Conservation (phyloP, 2,329 filamentous ascomycete genomes). For the Trichoderma asperellum region DNA sequence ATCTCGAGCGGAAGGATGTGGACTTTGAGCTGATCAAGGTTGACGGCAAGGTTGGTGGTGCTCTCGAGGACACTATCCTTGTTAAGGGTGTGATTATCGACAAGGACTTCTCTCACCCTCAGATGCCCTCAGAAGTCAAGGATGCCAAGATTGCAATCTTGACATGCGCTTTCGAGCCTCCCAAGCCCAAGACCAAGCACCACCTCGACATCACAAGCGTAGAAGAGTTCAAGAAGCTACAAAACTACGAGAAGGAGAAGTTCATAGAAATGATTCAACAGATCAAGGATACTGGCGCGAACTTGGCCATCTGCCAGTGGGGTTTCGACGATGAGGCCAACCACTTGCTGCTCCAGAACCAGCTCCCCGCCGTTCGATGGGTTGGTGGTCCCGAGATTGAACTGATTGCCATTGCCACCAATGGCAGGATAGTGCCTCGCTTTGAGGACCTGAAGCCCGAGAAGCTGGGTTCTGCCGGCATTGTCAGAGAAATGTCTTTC, state of each 20-base stretch:
- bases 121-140: conserved; percentile 94
- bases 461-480: conserved; percentile 87
- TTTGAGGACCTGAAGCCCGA: conserved; percentile 92
- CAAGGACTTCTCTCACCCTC: conserved; percentile 99
- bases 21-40: conserved; percentile 99
- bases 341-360: conserved; percentile 93
- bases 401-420: conserved; percentile 96
- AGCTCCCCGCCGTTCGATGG: conserved; percentile 95
- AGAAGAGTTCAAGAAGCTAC: conserved; percentile 97
- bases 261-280: conserved; percentile 98
- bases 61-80: conserved; percentile 89
- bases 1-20: conserved; percentile 93
- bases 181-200: conserved; percentile 99
- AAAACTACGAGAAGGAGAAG: conserved; percentile 93
- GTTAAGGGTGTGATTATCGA: conserved; percentile 98
- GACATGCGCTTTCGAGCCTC: conserved; percentile 97
- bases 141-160: conserved; percentile 98
- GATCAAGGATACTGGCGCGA: conserved; percentile 96
- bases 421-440: conserved; percentile 93
- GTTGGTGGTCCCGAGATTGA: conserved; percentile 98
- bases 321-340: conserved; percentile 99
- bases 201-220: conserved; percentile 97
- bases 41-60: conserved; percentile 94
- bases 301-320: conserved; percentile 98
- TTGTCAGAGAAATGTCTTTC: conserved; percentile 94